Base-by-base conservation (phyloP, 768 basidiomycete species). In the Podaxis sp. region DNA sequence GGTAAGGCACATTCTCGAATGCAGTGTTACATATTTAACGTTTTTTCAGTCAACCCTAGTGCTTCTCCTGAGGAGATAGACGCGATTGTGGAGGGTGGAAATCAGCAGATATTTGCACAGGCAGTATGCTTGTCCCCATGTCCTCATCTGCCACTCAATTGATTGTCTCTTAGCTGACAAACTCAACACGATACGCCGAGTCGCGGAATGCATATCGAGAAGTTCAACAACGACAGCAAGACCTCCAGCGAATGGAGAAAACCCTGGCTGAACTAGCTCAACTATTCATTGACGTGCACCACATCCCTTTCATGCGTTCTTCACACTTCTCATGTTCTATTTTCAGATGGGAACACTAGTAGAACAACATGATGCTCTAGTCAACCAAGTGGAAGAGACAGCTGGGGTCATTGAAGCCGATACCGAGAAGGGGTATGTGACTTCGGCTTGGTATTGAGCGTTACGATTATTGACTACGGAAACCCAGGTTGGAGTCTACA, bases 191-290 rank as follows among this genome's bases (percentile, higher is more conserved):
- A n/a, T 93, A 92, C 71, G 91, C 87, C 35, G 89, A 92, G 65
- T 87, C 92, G 14, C 79, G 92, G 50, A 82, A 83, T 47, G 94
- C 91, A 0, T 93, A 89, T 71, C 82, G 85, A 53, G 95, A 97
- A 73, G 93, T 95, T 0, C 95, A 95, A 70, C 86, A 90, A 61
- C 83, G 95, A 37, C 93, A 95, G 69, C 82, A 88, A 67, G 93
- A 97, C 62, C 83, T 98, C 65, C 81, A 82, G 65, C 85, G 83
- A 71, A 93, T 96, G 69, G 93, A 96, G 72, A 79, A 83, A 66
- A 97, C 94, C 3, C 74, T 96, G 50, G 88, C 83, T n/a, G 93
- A 96, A 71, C 79, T 98, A 52, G 91, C 90, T 3, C 90, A 93
- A 68, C 74, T 98, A 66, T 94, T 95, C 75, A 84, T 80, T 63